These are phyloP conservation scores for Trametes coccinea DNA, from an alignment of 768 basidiomycete species.

Conservation along the genomic window DNA sequence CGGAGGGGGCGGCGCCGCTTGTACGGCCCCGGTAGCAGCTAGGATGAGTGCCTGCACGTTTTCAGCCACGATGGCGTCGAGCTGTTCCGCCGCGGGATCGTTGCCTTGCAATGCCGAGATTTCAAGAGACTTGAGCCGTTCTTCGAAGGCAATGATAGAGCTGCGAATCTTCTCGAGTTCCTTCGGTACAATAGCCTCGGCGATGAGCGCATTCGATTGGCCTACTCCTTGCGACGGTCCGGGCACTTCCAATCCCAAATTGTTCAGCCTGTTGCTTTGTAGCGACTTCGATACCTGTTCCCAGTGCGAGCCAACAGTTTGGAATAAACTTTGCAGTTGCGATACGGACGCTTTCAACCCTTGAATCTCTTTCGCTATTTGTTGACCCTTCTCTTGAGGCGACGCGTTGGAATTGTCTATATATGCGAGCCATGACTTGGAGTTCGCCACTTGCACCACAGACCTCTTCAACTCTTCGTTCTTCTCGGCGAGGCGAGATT, in stretches of 20 bases:
- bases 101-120: background rate
- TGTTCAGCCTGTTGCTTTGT: slow-evolving; percentile 2
- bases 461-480: slow-evolving; percentile 12
- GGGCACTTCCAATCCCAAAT: background rate
- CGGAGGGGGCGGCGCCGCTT: slow-evolving; percentile 5
- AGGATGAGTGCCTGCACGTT: slow-evolving; percentile 15
- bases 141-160: slow-evolving; percentile 14
- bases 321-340: slow-evolving; percentile 13
- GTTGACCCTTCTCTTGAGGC: slow-evolving; percentile 3
- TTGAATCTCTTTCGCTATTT: slow-evolving; percentile 12
- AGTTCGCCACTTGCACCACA: slow-evolving; percentile 3
- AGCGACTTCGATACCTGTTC: slow-evolving; percentile 7
- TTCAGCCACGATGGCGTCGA: slow-evolving; percentile 22
- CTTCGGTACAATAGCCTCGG: slow-evolving; percentile 16
- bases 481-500: slow-evolving; percentile 9
- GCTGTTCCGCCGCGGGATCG: slow-evolving; percentile 3
- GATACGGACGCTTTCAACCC: slow-evolving; percentile 10
- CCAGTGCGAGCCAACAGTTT: slow-evolving; percentile 10
- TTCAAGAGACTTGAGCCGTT: slow-evolving; percentile 10
- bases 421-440: slow-evolving; percentile 16
- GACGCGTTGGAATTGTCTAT: background rate
- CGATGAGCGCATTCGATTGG: slow-evolving; percentile 14
- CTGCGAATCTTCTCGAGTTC: slow-evolving; percentile 18
- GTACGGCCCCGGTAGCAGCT: slow-evolving; percentile 10
- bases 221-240: background rate